These are phyloP conservation scores for Exserohilum rostratum DNA, from an alignment of 2,329 filamentous ascomycete genomes.

Conservation along the genomic window DNA sequence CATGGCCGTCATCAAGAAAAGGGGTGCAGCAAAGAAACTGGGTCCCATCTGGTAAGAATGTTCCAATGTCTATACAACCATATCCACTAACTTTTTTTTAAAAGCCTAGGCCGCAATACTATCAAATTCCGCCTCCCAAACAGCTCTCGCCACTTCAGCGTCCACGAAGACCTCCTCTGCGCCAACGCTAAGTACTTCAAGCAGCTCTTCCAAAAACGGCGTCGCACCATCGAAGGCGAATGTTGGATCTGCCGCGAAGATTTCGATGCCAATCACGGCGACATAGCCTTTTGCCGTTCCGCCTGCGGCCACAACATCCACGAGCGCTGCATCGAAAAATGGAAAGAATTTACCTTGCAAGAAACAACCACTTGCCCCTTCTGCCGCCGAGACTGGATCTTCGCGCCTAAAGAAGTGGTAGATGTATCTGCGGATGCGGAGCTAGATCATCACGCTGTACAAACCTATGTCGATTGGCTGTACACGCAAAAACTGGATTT, in stretches of 20 bases:
- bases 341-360: background rate
- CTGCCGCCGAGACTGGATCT: background rate
- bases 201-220: background rate
- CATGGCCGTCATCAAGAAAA: background rate
- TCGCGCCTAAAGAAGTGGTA: background rate
- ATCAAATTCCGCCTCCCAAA: background rate
- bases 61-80: too few species aligned
- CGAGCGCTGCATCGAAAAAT: background rate
- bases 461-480: background rate
- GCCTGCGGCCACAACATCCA: background rate
- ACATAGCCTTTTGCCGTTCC: background rate
- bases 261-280: background rate
- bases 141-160: background rate
- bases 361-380: background rate
- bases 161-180: background rate
- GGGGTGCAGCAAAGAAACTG: background rate
- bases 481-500: background rate
- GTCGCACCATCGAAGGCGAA: background rate
- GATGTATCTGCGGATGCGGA: background rate
- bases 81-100: background rate
- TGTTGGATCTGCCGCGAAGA: background rate
- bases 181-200: background rate
- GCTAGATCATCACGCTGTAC: background rate
- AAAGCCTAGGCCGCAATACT: background rate
- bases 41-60: background rate